Base-by-base conservation (phyloP, 176 grass and related monocot species). In the Tillandsia leiboldiana region DNA sequence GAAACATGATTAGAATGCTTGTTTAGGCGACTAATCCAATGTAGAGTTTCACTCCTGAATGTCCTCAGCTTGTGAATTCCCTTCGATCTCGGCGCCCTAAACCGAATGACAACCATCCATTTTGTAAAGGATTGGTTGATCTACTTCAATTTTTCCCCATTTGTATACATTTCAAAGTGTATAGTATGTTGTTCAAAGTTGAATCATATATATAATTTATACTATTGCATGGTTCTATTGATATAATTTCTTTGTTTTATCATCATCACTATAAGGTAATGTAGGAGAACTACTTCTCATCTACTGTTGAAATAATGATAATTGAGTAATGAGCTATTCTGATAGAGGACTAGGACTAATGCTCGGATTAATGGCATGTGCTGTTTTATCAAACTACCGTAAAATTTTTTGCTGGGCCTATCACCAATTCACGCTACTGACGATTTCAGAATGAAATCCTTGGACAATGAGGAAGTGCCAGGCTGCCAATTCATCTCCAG, bases 1-100 rank as follows among this genome's bases (percentile, higher is more conserved):
- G 73, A 77, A 51, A 48, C 13, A 14, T 48, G 64, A 79, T 54
- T 69, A 26, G 73, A 63, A 9, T 73, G 33, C 65, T 29, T 77
- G 68, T 87, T 77, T 73, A 76, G 65, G 69, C 82, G n/a, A 62
- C 33, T 80, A 52, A 73, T 67, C 73, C 73, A 77, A 48, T 51
- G 33, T 51, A 70, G 54, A 65, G 80, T 80, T 23, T 70, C 77
- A 48, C 28, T 83, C 48, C 62, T 80, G 9, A 83, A 87, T 24
- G 63, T 56, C 22, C 65, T 75, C 12, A 78, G 59, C 49, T 78
- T 61, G 42, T 81, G 69, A 67, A 87, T 59, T 3, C 20, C 6
- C 54, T 59, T 18, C 14, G 14, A 20, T 7, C 54, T 59, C 18
- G 15, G 1, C 14, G 0, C 20, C 52, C 20, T 17, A 18, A 17